These are phyloP conservation scores for Flaveria linearis DNA, from an alignment of 129 eudicot genomes.

Conservation along the genomic window DNA sequence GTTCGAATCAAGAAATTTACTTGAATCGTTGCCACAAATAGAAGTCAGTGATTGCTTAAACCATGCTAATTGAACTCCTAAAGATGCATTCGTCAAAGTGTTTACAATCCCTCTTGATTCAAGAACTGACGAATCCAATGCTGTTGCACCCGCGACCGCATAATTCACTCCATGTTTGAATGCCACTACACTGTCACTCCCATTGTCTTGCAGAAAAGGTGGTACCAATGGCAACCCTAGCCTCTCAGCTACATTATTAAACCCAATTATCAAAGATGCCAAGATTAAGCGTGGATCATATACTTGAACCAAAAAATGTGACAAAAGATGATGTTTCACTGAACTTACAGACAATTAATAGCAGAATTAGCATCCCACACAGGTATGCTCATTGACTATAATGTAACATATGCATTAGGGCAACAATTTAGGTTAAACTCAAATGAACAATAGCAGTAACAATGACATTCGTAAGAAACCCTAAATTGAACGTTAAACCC, in stretches of 20 bases:
- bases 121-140: conserved; percentile 29
- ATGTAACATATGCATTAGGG: too few relatives aligned
- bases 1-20: not conserved
- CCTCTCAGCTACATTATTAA: conserved; percentile 25
- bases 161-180: conserved; percentile 35
- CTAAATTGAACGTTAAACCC: too few relatives aligned
- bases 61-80: conserved; percentile 47
- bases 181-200: not conserved
- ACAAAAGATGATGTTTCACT: too few relatives aligned
- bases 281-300: too few relatives aligned
- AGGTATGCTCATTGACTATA: too few relatives aligned
- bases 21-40: conserved; percentile 29
- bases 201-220: conserved; percentile 32
- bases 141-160: conserved; percentile 43
- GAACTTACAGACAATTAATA: too few relatives aligned
- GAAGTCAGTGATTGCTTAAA: conserved; percentile 32
- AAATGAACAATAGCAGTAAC: too few relatives aligned
- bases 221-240: conserved; percentile 35
- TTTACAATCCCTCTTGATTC: conserved; percentile 24
- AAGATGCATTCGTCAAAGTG: conserved; percentile 35
- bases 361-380: too few relatives aligned
- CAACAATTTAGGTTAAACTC: too few relatives aligned
- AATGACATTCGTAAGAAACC: too few relatives aligned
- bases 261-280: too few relatives aligned
- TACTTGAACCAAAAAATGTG: too few relatives aligned